Conservation (phyloP, 176 grass and related monocot genomes). For the Bothriochloa decipiens region DNA sequence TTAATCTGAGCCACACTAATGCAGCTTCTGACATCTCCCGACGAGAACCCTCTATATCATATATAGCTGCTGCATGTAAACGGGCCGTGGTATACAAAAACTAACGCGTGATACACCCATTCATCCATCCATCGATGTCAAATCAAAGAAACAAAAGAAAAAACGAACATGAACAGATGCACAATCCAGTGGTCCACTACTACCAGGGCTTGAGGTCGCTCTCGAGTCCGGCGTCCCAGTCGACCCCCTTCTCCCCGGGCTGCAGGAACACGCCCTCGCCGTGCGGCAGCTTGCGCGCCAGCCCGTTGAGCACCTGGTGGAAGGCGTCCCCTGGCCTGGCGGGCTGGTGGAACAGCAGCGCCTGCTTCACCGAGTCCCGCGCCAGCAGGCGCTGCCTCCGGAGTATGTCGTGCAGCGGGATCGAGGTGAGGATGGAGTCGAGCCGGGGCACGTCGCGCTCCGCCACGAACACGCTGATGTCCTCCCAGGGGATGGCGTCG, state of each 20-base stretch:
- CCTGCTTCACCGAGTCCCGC: slow-evolving; percentile 62
- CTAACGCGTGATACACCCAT: slow-evolving; percentile 1
- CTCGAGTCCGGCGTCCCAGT: slow-evolving; percentile 58
- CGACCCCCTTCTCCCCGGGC: slow-evolving; percentile 48
- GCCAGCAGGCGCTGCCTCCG: slow-evolving; percentile 68
- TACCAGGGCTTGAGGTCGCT: slow-evolving; percentile 64
- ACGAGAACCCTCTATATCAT: no score
- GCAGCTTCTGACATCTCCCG: no score
- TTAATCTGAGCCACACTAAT: no score
- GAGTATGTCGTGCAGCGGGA: slow-evolving; percentile 52
- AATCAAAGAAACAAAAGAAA: background rate
- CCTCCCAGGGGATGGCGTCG: slow-evolving; percentile 69
- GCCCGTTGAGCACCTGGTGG: slow-evolving; percentile 67
- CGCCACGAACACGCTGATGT: slow-evolving; percentile 67
- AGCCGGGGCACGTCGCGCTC: slow-evolving; percentile 62
- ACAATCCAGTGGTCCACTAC: background rate
- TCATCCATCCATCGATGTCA: background rate
- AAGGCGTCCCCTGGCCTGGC: slow-evolving; percentile 62
- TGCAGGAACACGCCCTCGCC: slow-evolving; percentile 43
- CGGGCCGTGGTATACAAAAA: slow-evolving; percentile 6
- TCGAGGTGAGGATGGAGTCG: slow-evolving; percentile 66
- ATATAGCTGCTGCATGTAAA: slow-evolving; percentile 7
- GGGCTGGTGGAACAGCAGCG: slow-evolving; percentile 74
- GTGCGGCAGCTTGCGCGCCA: slow-evolving; percentile 72
- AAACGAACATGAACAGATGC: background rate